phyloP scores from a whole-genome alignment of 1,139 yeast genomes.

The Candida neerlandica region DNA sequence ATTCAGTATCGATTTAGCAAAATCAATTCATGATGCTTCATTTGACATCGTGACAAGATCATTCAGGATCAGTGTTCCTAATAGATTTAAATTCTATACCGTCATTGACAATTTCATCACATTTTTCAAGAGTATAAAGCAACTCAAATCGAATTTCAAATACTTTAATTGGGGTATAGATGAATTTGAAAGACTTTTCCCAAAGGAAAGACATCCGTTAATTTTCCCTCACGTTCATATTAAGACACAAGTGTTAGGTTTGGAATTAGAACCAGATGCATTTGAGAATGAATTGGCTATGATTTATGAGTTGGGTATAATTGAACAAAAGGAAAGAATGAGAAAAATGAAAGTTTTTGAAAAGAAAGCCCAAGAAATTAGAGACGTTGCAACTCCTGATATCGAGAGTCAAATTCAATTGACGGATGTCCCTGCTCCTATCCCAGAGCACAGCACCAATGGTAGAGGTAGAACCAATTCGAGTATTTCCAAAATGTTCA shows the following conservation, averaged over 20 bases:
- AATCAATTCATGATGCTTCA: constrained; percentile 20
- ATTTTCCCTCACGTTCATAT: constrained; percentile 35
- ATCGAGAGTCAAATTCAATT: constrained; percentile 23
- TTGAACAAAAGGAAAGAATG: constrained; percentile 40
- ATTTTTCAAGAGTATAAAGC: constrained; percentile 59
- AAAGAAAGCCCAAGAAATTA: constrained; percentile 23
- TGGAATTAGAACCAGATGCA: constrained; percentile 44
- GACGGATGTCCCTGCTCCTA: constrained; percentile 13
- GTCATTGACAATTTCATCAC: constrained; percentile 69
- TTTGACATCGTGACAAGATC: constrained; percentile 29
- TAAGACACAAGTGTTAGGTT: constrained; percentile 35
- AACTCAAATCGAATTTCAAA: constrained; percentile 53
- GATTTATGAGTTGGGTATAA: constrained; percentile 40
- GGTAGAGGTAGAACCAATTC: constrained; percentile 2
- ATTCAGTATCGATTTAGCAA: constrained; percentile 27
- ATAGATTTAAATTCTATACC: constrained; percentile 64
- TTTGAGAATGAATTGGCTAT: constrained; percentile 44
- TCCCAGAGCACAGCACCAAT: constrained; percentile 2
- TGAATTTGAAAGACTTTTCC: constrained; percentile 40
- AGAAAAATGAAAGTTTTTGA: constrained; percentile 35
- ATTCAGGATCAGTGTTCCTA: constrained; percentile 51
- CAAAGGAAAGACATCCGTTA: constrained; percentile 32
- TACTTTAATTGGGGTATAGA: constrained; percentile 38
- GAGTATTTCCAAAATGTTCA: neutral
- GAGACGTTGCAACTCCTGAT: constrained; percentile 16